Percentiles rank a stretch among this genome's conserved stretches.
Evolutionary conservation across 306 rosid genomes (phyloP).

Genomic region (Lagenaria siceraria): DNA sequence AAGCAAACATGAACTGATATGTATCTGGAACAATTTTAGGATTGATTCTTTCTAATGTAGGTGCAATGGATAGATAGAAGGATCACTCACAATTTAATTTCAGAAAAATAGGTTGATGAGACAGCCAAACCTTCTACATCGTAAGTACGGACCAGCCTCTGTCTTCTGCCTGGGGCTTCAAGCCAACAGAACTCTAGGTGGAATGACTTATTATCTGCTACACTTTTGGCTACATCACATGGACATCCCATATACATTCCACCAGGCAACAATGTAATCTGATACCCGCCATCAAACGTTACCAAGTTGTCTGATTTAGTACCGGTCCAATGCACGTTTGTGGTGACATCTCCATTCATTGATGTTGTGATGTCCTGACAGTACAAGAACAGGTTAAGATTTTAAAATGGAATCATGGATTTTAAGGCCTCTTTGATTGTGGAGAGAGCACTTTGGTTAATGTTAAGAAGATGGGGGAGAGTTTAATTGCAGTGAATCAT

Average conservation of each 20-base stretch:
- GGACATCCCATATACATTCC: conserved; percentile 96
- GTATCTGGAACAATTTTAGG: background rate
- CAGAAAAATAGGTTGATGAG: conserved; percentile 72
- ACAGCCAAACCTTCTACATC: conserved; percentile 93
- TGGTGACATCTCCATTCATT: conserved; percentile 32
- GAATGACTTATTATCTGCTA: conserved; percentile 57
- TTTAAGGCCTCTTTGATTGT: background rate
- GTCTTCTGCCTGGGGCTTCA: conserved; percentile 64
- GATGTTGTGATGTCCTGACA: conserved; percentile 63
- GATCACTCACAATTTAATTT: conserved; percentile 38
- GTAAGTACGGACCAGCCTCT: conserved; percentile 73
- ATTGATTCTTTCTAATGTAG: background rate
- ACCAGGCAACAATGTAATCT: conserved; percentile 69
- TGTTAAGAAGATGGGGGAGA: background rate
- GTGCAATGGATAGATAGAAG: background rate
- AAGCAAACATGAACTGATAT: background rate
- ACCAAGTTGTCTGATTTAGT: conserved; percentile 44
- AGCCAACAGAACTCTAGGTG: conserved; percentile 96
- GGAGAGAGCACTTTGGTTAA: background rate
- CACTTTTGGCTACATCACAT: conserved; percentile 62
- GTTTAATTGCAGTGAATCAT: background rate
- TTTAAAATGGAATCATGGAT: too few species aligned
- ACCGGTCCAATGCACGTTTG: conserved; percentile 81
- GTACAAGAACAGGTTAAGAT: background rate
- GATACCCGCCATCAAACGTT: conserved; percentile 67